Conservation (phyloP, 441 rosid species). For the Gossypium lobatum region DNA sequence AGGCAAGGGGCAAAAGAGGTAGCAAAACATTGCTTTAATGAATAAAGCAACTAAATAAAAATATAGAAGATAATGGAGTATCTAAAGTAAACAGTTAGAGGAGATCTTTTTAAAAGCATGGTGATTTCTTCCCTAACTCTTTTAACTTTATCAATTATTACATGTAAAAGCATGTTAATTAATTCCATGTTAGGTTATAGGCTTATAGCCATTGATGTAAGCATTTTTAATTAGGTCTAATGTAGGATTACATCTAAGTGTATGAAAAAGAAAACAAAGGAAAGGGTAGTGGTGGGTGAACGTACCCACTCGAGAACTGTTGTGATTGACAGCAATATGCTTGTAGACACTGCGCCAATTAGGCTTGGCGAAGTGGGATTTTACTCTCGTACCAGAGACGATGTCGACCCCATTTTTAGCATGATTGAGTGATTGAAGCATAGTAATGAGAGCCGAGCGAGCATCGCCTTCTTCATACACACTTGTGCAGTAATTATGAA, state of each 20-base stretch:
- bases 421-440: slow-evolving; percentile 63
- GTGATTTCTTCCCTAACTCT: background rate
- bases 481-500: slow-evolving; percentile 68
- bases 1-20: background rate
- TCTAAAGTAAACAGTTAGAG: background rate
- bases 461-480: slow-evolving; percentile 83
- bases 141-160: background rate
- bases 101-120: background rate
- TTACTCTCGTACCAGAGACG: slow-evolving; percentile 64
- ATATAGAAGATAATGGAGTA: background rate
- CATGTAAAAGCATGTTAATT: background rate
- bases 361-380: slow-evolving; percentile 63
- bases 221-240: background rate
- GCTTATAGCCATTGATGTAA: background rate
- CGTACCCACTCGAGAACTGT: slow-evolving; percentile 50
- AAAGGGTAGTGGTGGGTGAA: background rate
- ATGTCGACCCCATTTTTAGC: slow-evolving; percentile 63
- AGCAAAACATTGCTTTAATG: background rate
- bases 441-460: slow-evolving; percentile 56
- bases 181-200: background rate
- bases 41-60: background rate
- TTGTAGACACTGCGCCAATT: slow-evolving; percentile 63
- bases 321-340: slow-evolving; percentile 41
- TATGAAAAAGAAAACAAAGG: background rate
- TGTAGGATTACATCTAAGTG: background rate